These are phyloP conservation scores for Fereydounia khargensis DNA, from an alignment of 1,284 basidiomycete genomes.

Conservation along the genomic window DNA sequence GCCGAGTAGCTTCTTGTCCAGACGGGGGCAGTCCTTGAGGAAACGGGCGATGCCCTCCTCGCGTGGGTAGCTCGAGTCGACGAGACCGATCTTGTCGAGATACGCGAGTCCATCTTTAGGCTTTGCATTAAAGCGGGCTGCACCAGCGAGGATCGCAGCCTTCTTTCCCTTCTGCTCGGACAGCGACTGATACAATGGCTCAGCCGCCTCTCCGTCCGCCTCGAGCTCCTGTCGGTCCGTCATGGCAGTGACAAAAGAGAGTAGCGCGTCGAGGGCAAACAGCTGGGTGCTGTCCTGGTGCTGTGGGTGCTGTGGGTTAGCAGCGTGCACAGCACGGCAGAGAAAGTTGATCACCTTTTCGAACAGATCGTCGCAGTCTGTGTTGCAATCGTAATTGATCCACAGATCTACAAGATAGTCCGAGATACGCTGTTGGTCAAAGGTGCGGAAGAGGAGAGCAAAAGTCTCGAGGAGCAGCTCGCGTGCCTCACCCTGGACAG, in stretches of 20 bases:
- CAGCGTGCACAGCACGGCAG: constrained; percentile 58
- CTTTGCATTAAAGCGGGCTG: constrained; percentile 88
- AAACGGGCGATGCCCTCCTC: constrained; percentile 67
- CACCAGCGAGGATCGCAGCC: constrained; percentile 78
- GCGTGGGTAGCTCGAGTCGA: constrained; percentile 62
- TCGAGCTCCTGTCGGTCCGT: constrained; percentile 72
- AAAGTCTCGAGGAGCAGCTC: constrained; percentile 88
- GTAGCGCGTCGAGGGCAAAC: constrained; percentile 81
- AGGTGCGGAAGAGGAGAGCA: constrained; percentile 67
- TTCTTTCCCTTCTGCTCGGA: constrained; percentile 78
- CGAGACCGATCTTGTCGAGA: constrained; percentile 65
- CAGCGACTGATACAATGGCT: constrained; percentile 68
- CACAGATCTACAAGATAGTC: constrained; percentile 95
- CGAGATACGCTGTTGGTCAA: constrained; percentile 56
- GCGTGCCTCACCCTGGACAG: constrained; percentile 70
- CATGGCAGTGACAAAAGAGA: constrained; percentile 86
- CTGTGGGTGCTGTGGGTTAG: constrained; percentile 74
- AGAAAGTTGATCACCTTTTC: constrained; percentile 87
- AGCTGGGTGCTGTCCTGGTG: constrained; percentile 76
- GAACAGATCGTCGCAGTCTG: constrained; percentile 93
- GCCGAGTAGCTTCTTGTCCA: constrained; percentile 91
- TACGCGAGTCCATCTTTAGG: constrained; percentile 83
- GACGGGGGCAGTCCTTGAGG: constrained; percentile 76
- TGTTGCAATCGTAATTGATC: constrained; percentile 94
- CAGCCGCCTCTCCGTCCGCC: constrained; percentile 4